phyloP scores from a whole-genome alignment of 1,284 basidiomycete species.

The Irpex sp. region DNA sequence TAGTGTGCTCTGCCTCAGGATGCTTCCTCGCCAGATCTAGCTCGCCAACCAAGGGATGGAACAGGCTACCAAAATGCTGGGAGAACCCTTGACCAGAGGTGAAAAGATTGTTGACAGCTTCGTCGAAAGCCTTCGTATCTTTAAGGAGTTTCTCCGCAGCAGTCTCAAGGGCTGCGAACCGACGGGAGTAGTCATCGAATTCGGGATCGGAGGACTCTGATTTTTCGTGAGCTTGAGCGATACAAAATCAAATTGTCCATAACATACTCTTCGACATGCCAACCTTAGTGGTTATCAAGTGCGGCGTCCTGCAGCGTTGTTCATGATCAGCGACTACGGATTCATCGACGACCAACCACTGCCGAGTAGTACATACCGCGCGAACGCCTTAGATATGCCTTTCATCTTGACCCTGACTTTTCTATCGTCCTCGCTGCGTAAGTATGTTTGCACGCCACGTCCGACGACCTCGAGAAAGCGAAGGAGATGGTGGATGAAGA shows the following conservation, averaged over 20 bases:
- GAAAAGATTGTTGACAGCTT: constrained; percentile 82
- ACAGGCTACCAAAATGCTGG: constrained; percentile 71
- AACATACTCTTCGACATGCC: constrained; percentile 88
- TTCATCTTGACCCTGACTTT: constrained; percentile 49
- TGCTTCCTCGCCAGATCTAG: constrained; percentile 77
- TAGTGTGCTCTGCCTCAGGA: constrained; percentile 74
- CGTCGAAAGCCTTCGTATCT: constrained; percentile 85
- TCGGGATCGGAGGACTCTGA: constrained; percentile 83
- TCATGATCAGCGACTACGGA: constrained; percentile 1
- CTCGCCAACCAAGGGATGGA: constrained; percentile 79
- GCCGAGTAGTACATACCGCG: constrained; percentile 46
- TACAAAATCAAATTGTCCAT: neutral
- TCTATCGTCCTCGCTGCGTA: neutral
- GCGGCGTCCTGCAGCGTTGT: constrained; percentile 65
- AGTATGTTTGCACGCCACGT: neutral
- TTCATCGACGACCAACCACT: neutral
- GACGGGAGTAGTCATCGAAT: constrained; percentile 77
- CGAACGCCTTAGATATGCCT: constrained; percentile 73
- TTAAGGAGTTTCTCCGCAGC: constrained; percentile 88
- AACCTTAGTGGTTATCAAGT: constrained; percentile 77
- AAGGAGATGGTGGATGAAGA: neutral
- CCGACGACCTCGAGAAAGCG: neutral
- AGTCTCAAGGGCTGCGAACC: constrained; percentile 75
- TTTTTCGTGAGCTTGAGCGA: constrained; percentile 1
- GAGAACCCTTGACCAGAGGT: constrained; percentile 74